phyloP scores from a whole-genome alignment of 495 filamentous ascomycete species.

The Podospora anserina region DNA sequence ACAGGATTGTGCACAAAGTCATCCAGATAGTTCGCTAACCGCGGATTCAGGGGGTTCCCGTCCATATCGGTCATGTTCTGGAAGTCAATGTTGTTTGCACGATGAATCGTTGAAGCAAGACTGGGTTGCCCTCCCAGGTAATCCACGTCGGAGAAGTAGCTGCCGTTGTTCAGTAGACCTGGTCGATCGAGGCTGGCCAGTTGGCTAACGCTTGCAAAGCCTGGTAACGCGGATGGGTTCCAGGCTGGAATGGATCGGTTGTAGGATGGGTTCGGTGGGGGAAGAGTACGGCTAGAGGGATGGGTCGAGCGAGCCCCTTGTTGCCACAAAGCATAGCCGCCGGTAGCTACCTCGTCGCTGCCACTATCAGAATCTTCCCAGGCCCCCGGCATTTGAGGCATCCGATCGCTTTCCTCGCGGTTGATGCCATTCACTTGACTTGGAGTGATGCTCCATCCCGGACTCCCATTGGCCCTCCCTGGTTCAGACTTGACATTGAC shows the following conservation, averaged over 20 bases:
- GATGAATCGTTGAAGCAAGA: slow-evolving; percentile 25
- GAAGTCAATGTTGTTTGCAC: slow-evolving; percentile 26
- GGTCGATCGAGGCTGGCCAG: not conserved
- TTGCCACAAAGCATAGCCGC: slow-evolving; percentile 2
- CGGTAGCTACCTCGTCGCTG: not conserved
- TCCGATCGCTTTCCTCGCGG: not conserved
- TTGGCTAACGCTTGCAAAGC: not conserved
- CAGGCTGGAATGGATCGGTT: not conserved
- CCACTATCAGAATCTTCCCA: slow-evolving; percentile 19
- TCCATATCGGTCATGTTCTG: slow-evolving; percentile 26
- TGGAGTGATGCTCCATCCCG: not conserved
- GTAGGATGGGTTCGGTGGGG: not conserved
- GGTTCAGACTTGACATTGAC: not conserved
- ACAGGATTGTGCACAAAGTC: slow-evolving; percentile 53
- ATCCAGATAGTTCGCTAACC: slow-evolving; percentile 34
- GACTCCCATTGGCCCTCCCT: not conserved
- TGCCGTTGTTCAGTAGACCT: not conserved
- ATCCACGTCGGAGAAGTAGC: not conserved
- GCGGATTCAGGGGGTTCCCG: slow-evolving; percentile 24
- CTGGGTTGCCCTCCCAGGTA: not conserved
- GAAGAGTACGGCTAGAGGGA: not conserved
- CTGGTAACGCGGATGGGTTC: not conserved
- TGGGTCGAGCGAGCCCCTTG: not conserved
- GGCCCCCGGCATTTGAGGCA: slow-evolving; percentile 15
- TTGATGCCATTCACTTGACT: not conserved